phyloP scores from a whole-genome alignment of 768 basidiomycete genomes.

The Boletus vinaceobasis region DNA sequence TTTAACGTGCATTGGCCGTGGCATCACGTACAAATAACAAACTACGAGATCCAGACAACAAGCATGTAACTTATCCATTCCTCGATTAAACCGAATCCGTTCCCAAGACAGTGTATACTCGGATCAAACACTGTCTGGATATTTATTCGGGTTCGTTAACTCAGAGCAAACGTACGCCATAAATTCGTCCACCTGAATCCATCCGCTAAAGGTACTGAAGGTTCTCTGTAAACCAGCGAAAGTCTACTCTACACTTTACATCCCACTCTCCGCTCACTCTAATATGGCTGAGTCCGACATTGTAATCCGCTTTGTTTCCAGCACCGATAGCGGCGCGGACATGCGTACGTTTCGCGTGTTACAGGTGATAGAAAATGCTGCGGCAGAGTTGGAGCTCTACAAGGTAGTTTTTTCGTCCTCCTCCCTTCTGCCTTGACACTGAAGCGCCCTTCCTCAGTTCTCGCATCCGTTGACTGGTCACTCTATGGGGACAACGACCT shows the following conservation, averaged over 20 bases:
- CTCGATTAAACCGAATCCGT: constrained; percentile 14
- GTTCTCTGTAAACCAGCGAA: not conserved
- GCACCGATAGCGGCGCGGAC: constrained; percentile 32
- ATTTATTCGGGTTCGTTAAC: constrained; percentile 13
- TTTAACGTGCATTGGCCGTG: constrained; percentile 15
- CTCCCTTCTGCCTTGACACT: not conserved
- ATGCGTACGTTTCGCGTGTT: constrained; percentile 44
- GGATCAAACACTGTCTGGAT: constrained; percentile 21
- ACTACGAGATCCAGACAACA: not conserved
- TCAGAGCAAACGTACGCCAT: constrained; percentile 4
- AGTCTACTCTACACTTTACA: not conserved
- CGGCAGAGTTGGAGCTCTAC: constrained; percentile 39
- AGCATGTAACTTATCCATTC: constrained; percentile 9
- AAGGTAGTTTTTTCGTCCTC: constrained; percentile 28
- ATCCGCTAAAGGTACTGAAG: not conserved
- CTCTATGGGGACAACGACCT: constrained; percentile 42
- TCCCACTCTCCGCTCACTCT: not conserved
- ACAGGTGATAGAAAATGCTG: constrained; percentile 29
- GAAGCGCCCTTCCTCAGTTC: constrained; percentile 30
- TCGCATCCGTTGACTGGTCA: constrained; percentile 44
- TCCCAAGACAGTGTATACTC: constrained; percentile 17
- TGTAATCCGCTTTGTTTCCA: constrained; percentile 37
- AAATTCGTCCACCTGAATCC: not conserved
- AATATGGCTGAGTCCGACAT: constrained; percentile 35
- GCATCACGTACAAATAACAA: constrained; percentile 29